Evolutionary conservation across 768 basidiomycete genomes (phyloP).

Genomic region (Suillus americanus): DNA sequence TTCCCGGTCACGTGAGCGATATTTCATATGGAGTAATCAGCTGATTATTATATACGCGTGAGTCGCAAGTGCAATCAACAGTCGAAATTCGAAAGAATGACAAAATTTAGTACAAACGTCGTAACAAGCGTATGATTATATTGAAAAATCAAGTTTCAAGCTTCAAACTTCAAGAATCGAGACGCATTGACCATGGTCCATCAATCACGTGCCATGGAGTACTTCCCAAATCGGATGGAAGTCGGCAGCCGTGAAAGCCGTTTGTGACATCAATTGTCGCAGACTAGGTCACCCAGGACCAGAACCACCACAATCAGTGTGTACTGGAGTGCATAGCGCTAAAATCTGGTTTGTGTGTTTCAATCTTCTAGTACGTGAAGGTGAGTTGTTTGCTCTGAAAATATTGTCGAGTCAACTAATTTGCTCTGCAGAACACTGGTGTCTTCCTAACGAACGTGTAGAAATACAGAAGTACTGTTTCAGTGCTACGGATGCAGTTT

Average conservation of each 20-base stretch:
- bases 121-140: neutral
- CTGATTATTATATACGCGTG: neutral
- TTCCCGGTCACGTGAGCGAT: neutral
- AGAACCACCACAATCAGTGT: neutral
- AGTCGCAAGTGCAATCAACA: neutral
- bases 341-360: neutral
- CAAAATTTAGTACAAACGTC: neutral
- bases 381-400: neutral
- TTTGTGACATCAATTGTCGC: neutral
- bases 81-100: neutral
- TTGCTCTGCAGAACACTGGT: neutral
- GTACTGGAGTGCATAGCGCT: neutral
- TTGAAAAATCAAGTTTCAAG: neutral
- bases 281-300: neutral
- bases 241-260: neutral
- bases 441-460: neutral
- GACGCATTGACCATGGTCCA: neutral
- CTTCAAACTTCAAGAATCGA: neutral
- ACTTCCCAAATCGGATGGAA: neutral
- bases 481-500: constrained; percentile 17
- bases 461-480: neutral
- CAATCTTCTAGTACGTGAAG: neutral
- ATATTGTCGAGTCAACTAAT: neutral
- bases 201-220: neutral
- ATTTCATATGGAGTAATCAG: neutral